These are phyloP conservation scores for Amaranthus hypochondriacus DNA, from an alignment of 148 eudicot species.

Conservation along the genomic window DNA sequence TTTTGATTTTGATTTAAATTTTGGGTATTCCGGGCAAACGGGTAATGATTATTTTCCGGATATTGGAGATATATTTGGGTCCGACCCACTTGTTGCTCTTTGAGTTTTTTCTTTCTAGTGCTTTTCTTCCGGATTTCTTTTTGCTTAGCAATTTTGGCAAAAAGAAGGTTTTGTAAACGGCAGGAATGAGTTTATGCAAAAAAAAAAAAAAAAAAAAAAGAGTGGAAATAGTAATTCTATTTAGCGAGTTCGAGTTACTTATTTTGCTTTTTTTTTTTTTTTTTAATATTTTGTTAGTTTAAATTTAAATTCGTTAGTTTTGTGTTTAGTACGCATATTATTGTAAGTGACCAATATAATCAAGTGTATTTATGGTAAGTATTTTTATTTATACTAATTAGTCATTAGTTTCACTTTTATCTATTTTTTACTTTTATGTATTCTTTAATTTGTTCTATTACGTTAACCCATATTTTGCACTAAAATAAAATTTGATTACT, in stretches of 20 bases:
- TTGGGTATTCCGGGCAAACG: conserved; percentile 35
- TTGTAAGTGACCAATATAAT: neutral
- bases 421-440: no score
- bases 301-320: neutral
- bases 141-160: conserved; percentile 3
- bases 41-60: conserved; percentile 48
- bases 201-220: neutral
- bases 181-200: neutral
- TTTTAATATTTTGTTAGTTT: conserved; percentile 11
- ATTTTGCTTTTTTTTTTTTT: neutral
- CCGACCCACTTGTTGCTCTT: conserved; percentile 53
- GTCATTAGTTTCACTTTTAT: neutral
- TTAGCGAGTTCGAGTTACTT: neutral
- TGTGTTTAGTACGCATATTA: neutral
- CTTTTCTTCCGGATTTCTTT: neutral
- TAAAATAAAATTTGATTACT: no score
- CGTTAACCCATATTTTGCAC: no score
- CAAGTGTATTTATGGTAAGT: conserved; percentile 19
- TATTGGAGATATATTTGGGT: conserved; percentile 66
- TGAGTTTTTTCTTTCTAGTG: conserved; percentile 1
- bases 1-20: conserved; percentile 28
- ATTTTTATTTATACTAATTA: neutral
- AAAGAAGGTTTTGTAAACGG: conserved; percentile 11
- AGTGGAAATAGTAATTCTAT: neutral
- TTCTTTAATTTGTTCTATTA: no score